A percentile compares a stretch with the other conserved stretches of the same genome.
Evolutionary conservation across 306 rosid species (phyloP).

Genomic region (Hylodesmum podocarpum): DNA sequence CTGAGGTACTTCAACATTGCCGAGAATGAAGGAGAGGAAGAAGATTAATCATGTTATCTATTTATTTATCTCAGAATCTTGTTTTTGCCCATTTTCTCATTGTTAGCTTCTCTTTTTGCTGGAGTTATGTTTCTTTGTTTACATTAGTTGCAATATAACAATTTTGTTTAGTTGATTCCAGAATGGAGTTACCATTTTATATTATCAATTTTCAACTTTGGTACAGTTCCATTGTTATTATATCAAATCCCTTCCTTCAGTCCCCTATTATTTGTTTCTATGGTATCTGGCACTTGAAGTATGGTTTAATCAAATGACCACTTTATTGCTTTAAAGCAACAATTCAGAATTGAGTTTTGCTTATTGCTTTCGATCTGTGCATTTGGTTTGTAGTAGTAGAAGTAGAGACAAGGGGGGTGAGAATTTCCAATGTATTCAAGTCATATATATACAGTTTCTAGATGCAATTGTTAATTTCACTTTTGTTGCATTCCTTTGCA

Average conservation of each 20-base stretch:
- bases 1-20: conserved; percentile 41
- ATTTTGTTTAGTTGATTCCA: conserved; percentile 23
- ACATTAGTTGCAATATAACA: conserved; percentile 9
- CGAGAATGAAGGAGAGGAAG: conserved; percentile 44
- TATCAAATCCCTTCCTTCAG: neutral
- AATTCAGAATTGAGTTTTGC: neutral
- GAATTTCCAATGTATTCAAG: neutral
- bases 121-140: neutral
- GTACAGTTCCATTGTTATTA: neutral
- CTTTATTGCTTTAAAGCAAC: neutral
- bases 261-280: neutral
- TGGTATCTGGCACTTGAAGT: neutral
- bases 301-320: neutral
- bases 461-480: neutral
- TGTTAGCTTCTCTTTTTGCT: neutral
- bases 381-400: neutral
- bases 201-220: neutral
- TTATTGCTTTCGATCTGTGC: neutral
- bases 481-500: neutral
- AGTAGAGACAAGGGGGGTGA: neutral
- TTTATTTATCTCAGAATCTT: neutral
- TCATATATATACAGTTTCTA: neutral
- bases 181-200: neutral
- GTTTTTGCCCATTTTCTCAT: neutral
- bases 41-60: conserved; percentile 3